Evolutionary conservation across 345 rosid species (phyloP), one percentile per base, ranked within the genome.

Genomic region (Luvunga scandens): DNA sequence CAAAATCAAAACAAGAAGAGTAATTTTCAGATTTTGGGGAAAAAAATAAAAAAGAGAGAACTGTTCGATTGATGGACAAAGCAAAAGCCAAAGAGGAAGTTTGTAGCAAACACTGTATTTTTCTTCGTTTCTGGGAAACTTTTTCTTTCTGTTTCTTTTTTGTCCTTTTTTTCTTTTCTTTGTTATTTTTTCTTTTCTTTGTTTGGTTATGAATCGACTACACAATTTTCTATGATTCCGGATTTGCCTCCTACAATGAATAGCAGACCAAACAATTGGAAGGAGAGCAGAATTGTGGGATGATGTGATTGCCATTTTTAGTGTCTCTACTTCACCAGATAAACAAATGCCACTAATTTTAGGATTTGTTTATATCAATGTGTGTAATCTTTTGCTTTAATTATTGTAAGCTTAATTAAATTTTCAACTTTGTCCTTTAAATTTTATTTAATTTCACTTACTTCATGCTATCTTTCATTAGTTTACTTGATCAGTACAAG

Each of bases 211-310:
- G 83, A 81, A 78, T 78, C 65, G 77, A 63, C 59, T 53, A 50
- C 66, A 71, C 42, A 76, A 63, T 78, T 72, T 73, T 79, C 79
- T 81, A 76, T 81, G 86, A 73, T 81, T 82, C 93, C 98, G 85
- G 77, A 74, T 83, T 84, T 81, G 81, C 77, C 86, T 90, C 91
- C 93, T 88, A 79, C 79, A 88, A 88, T 83, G 77, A 59, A 89
- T 89, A 86, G 75, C 82, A 77, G 76, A 81, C 92, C 98, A 82
- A 86, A 90, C 95, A 92, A 72, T 85, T 89, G 92, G 92, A 85
- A 83, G 89, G 83, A 78, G 76, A 78, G 55, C 62, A 81, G 78
- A 68, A 71, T 48, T 75, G 66, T 69, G 67, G 72, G 64, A n/a
- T 13, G 75, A 71, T 81, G 84, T 62, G 56, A 63, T 33, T 34